Base-by-base conservation (phyloP, 176 grass and related monocot species). In the Phoenix roebelenii region DNA sequence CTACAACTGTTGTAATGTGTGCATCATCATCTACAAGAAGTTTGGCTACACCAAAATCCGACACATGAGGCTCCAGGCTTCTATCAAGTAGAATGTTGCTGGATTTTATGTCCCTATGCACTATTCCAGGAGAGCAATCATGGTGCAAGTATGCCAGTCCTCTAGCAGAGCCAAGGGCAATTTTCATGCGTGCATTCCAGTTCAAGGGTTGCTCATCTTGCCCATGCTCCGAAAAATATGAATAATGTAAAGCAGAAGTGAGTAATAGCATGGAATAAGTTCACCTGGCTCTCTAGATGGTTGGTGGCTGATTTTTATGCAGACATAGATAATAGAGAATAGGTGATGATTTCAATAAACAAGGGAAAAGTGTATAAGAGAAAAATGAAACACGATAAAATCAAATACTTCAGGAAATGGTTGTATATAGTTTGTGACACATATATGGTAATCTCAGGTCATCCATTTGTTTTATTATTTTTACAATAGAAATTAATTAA, bases 121-220 rank as follows among this genome's bases (percentile, higher is more conserved):
- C 76, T 4, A 98, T 98, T 18, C 75, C 82, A 5, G 93, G 93
- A 0, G 93, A 92, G 25, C 93, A 98, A 50, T 98, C 87, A 28
- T 98, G 87, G 66, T 98, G 93, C 63, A 98, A 17, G 72, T 98
- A 98, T 0, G 93, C 93, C 57, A 98, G 18, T 0, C 93, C 93
- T 52, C 88, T 55, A 15, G 93, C 93, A 0, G 93, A 92, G 0
- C 93, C 93, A 15, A 92, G 67, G 50, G 82, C 87, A 0, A 98
- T 92, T 58, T 92, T 98, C 93, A 98, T 98, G 0, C 87, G 81
- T 0, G 93, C 93, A 20, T 98, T 98, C 93, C 93, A 98, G 32
- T 98, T 98, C 72, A 98, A 59, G 14, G 87, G 78, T 50, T 92
- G 81, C 16, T 92, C 79, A 23, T 92, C 88, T 65, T 92, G 84